phyloP scores from a whole-genome alignment of 202 grass and related monocot species.

The Carex sylvatica region DNA sequence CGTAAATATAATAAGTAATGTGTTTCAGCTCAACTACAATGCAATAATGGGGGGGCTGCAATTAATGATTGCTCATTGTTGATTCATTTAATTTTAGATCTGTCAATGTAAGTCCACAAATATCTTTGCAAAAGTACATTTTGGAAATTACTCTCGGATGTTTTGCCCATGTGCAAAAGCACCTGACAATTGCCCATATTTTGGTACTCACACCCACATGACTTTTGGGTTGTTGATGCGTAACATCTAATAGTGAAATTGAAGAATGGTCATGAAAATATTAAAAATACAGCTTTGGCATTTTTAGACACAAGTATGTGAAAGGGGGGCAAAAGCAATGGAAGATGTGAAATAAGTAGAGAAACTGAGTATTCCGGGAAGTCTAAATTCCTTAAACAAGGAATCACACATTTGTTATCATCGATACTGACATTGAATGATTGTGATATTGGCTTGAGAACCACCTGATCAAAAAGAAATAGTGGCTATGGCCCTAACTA shows the following conservation, averaged over 20 bases:
- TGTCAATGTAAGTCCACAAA: background rate
- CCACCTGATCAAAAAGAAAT: background rate
- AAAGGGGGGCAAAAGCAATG: too few species aligned
- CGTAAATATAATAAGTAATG: background rate
- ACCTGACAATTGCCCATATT: background rate
- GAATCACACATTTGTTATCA: background rate
- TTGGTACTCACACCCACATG: background rate
- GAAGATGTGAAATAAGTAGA: background rate
- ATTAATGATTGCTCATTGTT: slow-evolving; percentile 2
- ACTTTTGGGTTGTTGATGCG: background rate
- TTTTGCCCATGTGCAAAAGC: background rate
- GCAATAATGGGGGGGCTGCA: background rate
- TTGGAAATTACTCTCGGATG: too few species aligned
- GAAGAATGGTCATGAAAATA: background rate
- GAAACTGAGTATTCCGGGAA: background rate
- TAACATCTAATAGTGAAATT: slow-evolving; percentile 13
- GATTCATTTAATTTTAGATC: background rate
- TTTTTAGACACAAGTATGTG: background rate
- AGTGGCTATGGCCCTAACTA: background rate
- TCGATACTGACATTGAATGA: background rate
- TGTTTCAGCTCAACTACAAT: background rate
- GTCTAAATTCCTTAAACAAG: background rate
- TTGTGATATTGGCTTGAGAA: slow-evolving; percentile 5
- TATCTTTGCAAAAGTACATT: too few species aligned
- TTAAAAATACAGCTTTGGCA: background rate